Evolutionary conservation across 2,329 filamentous ascomycete genomes (phyloP).

Genomic region (Talaromyces rugulosus): DNA sequence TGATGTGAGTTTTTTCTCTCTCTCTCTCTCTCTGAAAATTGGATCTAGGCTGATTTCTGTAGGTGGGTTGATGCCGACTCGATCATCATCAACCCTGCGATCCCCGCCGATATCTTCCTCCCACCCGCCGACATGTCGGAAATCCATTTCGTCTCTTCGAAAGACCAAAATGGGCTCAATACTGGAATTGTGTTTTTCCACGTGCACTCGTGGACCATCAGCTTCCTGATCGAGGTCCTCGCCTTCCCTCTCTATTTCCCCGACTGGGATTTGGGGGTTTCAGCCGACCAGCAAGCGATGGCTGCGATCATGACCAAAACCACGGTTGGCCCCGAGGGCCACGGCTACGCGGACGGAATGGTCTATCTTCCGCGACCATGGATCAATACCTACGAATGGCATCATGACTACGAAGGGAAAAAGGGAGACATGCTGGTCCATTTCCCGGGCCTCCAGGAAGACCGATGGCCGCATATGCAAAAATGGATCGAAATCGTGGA

Average conservation of each 20-base stretch:
- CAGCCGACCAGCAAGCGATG: slow-evolving; percentile 22
- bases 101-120: slow-evolving; percentile 29
- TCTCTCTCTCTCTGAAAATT: neutral
- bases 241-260: slow-evolving; percentile 22
- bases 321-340: slow-evolving; percentile 13
- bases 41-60: neutral
- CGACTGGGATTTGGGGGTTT: slow-evolving; percentile 14
- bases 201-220: slow-evolving; percentile 28
- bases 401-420: slow-evolving; percentile 23
- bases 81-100: slow-evolving; percentile 26
- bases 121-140: slow-evolving; percentile 24
- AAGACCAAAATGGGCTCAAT: slow-evolving; percentile 30
- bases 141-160: slow-evolving; percentile 26
- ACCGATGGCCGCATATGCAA: slow-evolving; percentile 23
- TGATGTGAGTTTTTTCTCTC: slow-evolving; percentile 24
- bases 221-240: slow-evolving; percentile 23
- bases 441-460: slow-evolving; percentile 23
- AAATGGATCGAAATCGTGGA: slow-evolving; percentile 24
- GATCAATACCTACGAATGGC: slow-evolving; percentile 26
- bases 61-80: slow-evolving; percentile 33
- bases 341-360: slow-evolving; percentile 16
- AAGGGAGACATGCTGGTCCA: slow-evolving; percentile 27
- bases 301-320: slow-evolving; percentile 19
- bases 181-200: slow-evolving; percentile 29
- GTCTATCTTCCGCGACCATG: slow-evolving; percentile 21